phyloP scores from a whole-genome alignment of 2,329 filamentous ascomycete species.

The Lojkania enalia region DNA sequence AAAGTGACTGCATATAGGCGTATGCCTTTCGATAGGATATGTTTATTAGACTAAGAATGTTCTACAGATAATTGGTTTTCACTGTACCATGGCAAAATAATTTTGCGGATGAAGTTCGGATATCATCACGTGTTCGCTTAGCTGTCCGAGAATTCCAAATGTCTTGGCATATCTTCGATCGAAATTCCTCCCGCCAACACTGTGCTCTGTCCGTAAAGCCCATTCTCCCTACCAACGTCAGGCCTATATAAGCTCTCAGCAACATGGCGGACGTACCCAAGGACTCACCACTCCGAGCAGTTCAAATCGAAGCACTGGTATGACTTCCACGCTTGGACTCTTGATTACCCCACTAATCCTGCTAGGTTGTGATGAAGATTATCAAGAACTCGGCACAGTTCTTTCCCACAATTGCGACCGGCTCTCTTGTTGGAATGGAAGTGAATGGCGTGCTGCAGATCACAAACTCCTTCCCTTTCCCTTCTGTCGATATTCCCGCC shows the following conservation, averaged over 20 bases:
- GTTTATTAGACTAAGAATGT: too few relatives aligned
- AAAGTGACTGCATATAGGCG: too few relatives aligned
- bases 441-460: slow-evolving; percentile 78
- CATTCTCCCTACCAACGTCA: slow-evolving; percentile 16
- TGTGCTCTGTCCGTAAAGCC: slow-evolving; percentile 22
- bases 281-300: slow-evolving; percentile 70
- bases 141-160: too few relatives aligned
- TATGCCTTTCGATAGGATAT: too few relatives aligned
- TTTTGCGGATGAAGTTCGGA: too few relatives aligned
- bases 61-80: too few relatives aligned
- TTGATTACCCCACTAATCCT: slow-evolving; percentile 32
- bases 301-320: slow-evolving; percentile 95
- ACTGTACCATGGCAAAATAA: too few relatives aligned
- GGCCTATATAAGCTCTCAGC: slow-evolving; percentile 11
- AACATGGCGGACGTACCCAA: slow-evolving; percentile 44
- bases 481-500: slow-evolving; percentile 72
- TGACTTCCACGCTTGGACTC: slow-evolving; percentile 37
- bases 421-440: slow-evolving; percentile 93
- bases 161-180: too few relatives aligned
- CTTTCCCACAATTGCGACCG: slow-evolving; percentile 88
- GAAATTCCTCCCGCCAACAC: too few relatives aligned
- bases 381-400: slow-evolving; percentile 89
- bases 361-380: slow-evolving; percentile 92
- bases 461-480: slow-evolving; percentile 95
- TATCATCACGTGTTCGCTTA: too few relatives aligned